Percentiles rank a stretch among this genome's conserved stretches.
phyloP scores from a whole-genome alignment of 73 alveolate species.

The Tetrahymena thermophila region DNA sequence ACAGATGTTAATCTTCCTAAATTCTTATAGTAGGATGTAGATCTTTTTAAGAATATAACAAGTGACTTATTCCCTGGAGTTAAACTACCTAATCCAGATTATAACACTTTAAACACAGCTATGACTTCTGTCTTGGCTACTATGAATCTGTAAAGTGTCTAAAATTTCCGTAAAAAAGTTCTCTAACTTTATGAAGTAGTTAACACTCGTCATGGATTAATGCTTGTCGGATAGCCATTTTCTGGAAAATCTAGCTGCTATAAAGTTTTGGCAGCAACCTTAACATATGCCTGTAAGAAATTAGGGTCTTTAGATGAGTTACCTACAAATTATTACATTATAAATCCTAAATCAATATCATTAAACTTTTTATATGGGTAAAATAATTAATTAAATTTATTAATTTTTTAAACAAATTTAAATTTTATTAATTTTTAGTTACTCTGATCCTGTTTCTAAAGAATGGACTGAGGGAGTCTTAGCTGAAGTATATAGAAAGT shows the following conservation, averaged over 20 bases:
- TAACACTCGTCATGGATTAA: conserved; percentile 85
- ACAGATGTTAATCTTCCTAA: conserved; percentile 93
- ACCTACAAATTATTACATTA: conserved; percentile 45
- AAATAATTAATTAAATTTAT: not conserved
- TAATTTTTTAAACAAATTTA: not conserved
- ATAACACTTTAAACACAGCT: conserved; percentile 9
- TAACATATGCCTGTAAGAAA: conserved; percentile 40
- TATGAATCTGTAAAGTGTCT: conserved; percentile 6
- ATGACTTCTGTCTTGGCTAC: conserved; percentile 12
- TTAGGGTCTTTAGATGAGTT: conserved; percentile 47
- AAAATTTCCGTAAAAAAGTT: conserved; percentile 62
- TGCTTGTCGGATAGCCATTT: conserved; percentile 88
- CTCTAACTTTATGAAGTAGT: conserved; percentile 79
- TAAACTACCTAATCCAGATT: conserved; percentile 12
- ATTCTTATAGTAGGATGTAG: conserved; percentile 88
- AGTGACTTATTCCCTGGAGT: conserved; percentile 90
- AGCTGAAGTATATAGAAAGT: conserved; percentile 70
- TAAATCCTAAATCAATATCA: conserved; percentile 52
- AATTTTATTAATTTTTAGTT: not conserved
- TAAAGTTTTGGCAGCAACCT: conserved; percentile 68
- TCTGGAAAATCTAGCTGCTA: conserved; percentile 84
- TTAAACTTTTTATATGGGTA: conserved; percentile 48
- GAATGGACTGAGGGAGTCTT: conserved; percentile 63
- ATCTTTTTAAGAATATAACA: conserved; percentile 78
- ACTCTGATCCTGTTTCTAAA: conserved; percentile 55